Percentiles rank a stretch among this genome's conserved stretches.
phyloP scores from a whole-genome alignment of 2,329 filamentous ascomycete genomes.

The Microascus cirrosus region DNA sequence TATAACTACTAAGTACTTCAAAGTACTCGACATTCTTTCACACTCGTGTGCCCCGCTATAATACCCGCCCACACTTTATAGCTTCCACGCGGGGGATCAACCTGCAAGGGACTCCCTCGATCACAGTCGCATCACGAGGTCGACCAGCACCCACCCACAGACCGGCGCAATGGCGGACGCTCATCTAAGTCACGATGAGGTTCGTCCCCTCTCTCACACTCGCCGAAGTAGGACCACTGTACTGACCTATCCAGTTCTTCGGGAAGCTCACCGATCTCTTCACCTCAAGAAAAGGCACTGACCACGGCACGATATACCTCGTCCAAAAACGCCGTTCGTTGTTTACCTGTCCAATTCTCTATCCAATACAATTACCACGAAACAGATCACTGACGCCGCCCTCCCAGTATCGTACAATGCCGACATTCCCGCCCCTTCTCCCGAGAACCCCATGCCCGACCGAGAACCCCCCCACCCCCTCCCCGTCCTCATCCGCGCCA shows the following conservation, averaged over 20 bases:
- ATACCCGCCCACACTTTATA: background rate
- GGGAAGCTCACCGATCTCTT: slow-evolving; percentile 42
- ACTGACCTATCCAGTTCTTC: slow-evolving; percentile 17
- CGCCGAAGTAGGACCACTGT: background rate
- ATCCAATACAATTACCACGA: background rate
- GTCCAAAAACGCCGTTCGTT: slow-evolving; percentile 63
- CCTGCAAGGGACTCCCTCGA: background rate
- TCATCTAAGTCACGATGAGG: slow-evolving; percentile 1
- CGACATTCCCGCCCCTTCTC: slow-evolving; percentile 27
- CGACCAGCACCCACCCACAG: background rate
- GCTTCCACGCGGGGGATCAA: background rate
- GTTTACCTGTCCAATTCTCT: slow-evolving; percentile 11
- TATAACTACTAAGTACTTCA: background rate
- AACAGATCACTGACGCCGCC: background rate
- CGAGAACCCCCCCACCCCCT: slow-evolving; percentile 46
- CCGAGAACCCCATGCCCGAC: slow-evolving; percentile 47
- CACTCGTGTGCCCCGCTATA: background rate
- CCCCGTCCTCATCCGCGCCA: slow-evolving; percentile 72
- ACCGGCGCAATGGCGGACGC: background rate
- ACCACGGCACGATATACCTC: slow-evolving; percentile 64
- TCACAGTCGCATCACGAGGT: background rate
- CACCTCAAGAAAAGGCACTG: slow-evolving; percentile 51
- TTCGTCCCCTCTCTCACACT: background rate
- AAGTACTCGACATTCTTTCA: background rate
- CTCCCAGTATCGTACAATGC: slow-evolving; percentile 29